These are phyloP conservation scores for Eimeria acervulina DNA, from an alignment of 169 alveolate genomes.

Conservation along the genomic window DNA sequence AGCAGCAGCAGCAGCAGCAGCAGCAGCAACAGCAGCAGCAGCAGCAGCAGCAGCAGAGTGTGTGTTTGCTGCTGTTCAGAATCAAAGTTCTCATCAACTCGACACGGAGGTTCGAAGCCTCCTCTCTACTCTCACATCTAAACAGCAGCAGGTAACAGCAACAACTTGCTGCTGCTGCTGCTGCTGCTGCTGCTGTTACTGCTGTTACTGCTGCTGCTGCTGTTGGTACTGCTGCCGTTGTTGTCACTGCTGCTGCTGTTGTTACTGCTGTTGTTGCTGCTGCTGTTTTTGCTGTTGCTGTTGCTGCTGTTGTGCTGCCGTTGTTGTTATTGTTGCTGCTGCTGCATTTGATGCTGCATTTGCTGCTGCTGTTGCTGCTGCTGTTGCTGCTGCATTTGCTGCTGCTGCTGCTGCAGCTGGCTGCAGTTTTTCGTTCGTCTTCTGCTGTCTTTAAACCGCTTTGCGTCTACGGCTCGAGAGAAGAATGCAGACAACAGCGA, in stretches of 20 bases:
- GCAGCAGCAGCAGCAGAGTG: conserved; percentile 4
- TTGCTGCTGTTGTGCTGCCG: no score
- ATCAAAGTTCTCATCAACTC: conserved; percentile 2
- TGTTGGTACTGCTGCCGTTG: neutral
- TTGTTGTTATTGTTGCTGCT: no score
- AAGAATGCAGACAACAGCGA: neutral
- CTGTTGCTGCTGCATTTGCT: conserved; percentile 22
- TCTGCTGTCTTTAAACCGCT: neutral
- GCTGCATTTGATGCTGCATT: no score
- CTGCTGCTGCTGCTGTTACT: neutral
- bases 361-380: conserved; percentile 2
- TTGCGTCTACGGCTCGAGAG: neutral
- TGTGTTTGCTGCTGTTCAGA: neutral
- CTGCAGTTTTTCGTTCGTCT: neutral
- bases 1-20: neutral
- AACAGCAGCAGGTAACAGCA: conserved; percentile 14
- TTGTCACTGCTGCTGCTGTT: neutral
- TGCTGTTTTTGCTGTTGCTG: no score
- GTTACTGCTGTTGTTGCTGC: no score
- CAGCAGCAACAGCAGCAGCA: neutral
- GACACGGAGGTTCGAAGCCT: conserved; percentile 22
- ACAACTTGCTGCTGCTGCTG: conserved; percentile 8
- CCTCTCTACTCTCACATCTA: conserved; percentile 1
- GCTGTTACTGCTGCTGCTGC: neutral
- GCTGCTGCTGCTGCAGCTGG: conserved; percentile 36